A percentile compares a stretch with the other conserved stretches of the same genome.
phyloP scores from a whole-genome alignment of 1,139 yeast species.

The Trichomonascaceae sp. region DNA sequence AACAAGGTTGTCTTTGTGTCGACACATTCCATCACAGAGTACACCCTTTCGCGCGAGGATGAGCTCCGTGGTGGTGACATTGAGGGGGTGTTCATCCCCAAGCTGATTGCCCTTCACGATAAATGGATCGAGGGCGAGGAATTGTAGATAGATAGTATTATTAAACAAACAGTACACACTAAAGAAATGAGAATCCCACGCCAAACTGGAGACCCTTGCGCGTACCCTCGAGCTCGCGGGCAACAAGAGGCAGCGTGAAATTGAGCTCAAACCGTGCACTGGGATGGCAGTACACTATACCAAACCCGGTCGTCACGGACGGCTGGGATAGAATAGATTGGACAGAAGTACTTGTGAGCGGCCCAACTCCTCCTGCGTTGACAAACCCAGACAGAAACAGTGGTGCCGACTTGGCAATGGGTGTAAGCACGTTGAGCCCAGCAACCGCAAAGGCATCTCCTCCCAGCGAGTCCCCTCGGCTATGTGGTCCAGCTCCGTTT shows the following conservation, averaged over 20 bases:
- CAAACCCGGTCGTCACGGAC: constrained; percentile 29
- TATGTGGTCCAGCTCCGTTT: constrained; percentile 81
- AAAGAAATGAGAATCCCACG: constrained; percentile 73
- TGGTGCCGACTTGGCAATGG: constrained; percentile 56
- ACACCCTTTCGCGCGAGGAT: constrained; percentile 35
- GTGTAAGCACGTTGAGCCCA: constrained; percentile 54
- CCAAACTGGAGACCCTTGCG: constrained; percentile 90
- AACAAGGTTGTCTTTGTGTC: constrained; percentile 78
- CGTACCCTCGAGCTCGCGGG: constrained; percentile 49
- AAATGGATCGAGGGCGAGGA: constrained; percentile 35
- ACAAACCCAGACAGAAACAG: constrained; percentile 56
- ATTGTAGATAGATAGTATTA: constrained; percentile 1
- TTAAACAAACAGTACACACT: too few species aligned
- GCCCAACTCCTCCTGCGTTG: constrained; percentile 56
- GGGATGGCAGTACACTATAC: constrained; percentile 71
- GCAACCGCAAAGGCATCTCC: constrained; percentile 65
- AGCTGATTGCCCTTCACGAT: constrained; percentile 48
- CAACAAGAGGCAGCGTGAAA: constrained; percentile 62
- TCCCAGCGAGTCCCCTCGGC: constrained; percentile 44
- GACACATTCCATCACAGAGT: constrained; percentile 36
- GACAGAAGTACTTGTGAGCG: constrained; percentile 3
- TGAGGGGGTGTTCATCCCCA: constrained; percentile 68
- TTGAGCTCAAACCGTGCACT: constrained; percentile 85
- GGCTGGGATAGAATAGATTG: constrained; percentile 10
- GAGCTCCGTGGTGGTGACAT: constrained; percentile 38